Base-by-base conservation (phyloP, 1,284 basidiomycete genomes). In the Puccinia sorghi region DNA sequence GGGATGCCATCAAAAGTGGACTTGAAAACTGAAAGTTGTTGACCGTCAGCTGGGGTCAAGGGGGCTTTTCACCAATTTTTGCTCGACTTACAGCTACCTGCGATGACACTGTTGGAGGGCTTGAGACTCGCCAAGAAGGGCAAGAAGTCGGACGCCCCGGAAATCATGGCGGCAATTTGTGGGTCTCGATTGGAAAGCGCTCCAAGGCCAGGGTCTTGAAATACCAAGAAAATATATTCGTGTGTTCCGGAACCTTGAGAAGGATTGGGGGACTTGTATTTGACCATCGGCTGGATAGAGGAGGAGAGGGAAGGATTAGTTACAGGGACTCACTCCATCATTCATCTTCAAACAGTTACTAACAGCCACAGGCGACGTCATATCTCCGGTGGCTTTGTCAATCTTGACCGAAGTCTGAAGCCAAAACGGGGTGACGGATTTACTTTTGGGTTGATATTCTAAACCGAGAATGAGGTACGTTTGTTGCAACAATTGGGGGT, bases 61-160 rank as follows among this genome's bases (percentile, higher is more conserved):
- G 32, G 11, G 6, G 7, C 15, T n/a, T 17, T 25, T 9, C 12
- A 52, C 13, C 9, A 1, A 32, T 32, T 9, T 13, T 37, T 52
- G 7, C 32, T 32, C 4, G 17, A 57, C 74, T 76, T 66, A 76
- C 74, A 76, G 22, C 64, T 76, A 0, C 74, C 74, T 4, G 74
- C 74, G 25, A 76, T 32, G 0, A 57, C 12, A 57, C 46, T 22
- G 50, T 67, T 63, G 48, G 43, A 56, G n/a, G 69, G 25, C n/a
- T 57, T 25, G 20, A 25, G 3, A 7, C 13, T 57, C 52, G 27
- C 25, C 39, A 76, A 46, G 48, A 74, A 74, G 12, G 11, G 22
- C 54, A 52, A 7, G 27, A 69, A 69, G 15, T 50, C 50, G n/a
- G 39, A 20, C 25, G 50, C 25, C 37, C 39, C 37, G 22, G n/a